phyloP scores from a whole-genome alignment of 148 eudicot species.

The Nepenthes mirabilis region DNA sequence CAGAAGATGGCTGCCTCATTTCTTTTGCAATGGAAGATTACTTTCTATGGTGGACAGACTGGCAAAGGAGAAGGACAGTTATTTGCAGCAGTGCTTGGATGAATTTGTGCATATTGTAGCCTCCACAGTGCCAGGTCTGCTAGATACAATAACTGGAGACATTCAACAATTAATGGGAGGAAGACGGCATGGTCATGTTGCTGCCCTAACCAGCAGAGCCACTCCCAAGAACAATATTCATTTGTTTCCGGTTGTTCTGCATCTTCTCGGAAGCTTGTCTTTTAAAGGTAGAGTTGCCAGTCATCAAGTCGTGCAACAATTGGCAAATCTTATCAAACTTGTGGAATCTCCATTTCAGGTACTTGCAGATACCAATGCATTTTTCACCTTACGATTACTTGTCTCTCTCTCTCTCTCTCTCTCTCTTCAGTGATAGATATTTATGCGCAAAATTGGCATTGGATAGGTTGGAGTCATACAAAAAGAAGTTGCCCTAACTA shows the following conservation, averaged over 20 bases:
- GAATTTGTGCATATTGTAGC: slow-evolving; percentile 61
- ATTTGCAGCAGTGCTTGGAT: slow-evolving; percentile 64
- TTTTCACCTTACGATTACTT: too few relatives aligned
- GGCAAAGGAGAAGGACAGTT: slow-evolving; percentile 70
- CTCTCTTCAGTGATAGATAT: neutral
- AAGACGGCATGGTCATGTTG: slow-evolving; percentile 49
- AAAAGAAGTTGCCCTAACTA: too few relatives aligned
- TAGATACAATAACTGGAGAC: slow-evolving; percentile 67
- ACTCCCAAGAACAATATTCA: slow-evolving; percentile 66
- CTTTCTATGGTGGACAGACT: slow-evolving; percentile 82
- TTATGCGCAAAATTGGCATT: too few relatives aligned
- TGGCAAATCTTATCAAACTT: slow-evolving; percentile 66
- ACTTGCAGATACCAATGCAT: neutral
- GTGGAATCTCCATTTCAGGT: slow-evolving; percentile 89
- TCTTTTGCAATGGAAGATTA: slow-evolving; percentile 75
- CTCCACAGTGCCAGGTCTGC: slow-evolving; percentile 60
- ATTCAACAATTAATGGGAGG: slow-evolving; percentile 80
- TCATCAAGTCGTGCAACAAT: slow-evolving; percentile 63
- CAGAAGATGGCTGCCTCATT: slow-evolving; percentile 69
- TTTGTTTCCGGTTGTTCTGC: slow-evolving; percentile 80
- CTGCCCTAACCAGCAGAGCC: slow-evolving; percentile 43
- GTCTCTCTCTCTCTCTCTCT: neutral
- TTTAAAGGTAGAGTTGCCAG: slow-evolving; percentile 60
- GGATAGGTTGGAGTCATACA: too few relatives aligned
- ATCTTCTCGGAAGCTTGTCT: slow-evolving; percentile 73